Evolutionary conservation across 768 basidiomycete genomes (phyloP), one percentile per base, ranked within the genome.

Genomic region (Phylloporus sp.): DNA sequence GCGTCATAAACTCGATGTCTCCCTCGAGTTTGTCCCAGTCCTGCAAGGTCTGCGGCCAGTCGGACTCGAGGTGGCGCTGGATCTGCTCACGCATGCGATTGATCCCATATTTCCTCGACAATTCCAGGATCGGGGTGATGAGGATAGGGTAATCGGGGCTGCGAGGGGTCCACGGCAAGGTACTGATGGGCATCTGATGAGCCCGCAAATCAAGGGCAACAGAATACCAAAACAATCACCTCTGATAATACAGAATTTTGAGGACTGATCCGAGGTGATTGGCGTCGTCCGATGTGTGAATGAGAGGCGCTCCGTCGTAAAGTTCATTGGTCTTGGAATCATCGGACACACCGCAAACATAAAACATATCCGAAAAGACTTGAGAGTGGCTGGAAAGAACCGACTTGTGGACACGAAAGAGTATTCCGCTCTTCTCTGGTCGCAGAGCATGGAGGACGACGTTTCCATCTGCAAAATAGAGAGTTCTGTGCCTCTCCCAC

Each of bases 371-470:
- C 18, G 45, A 34, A 38, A 59, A 55, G 2, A 52, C 11, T 0
- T 7, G 27, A 16, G 53, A 55, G 38, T 59, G 58, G 6, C 11
- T 41, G 16, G 56, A 58, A 23, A 59, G 43, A 12, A 58, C 34
- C 5, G 50, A 58, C 43, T 57, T 52, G 15, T 57, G 56, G n/a
- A 58, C 38, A 28, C 55, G 56, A 28, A 58, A 58, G n/a, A 58
- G 47, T 8, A 45, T 6, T 6, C n/a, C 15, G 23, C 20, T 24
- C 29, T 40, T 10, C 0, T 50, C 56, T 41, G 26, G 26, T 8
- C 45, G 26, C 2, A 18, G 35, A 10, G 54, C 49, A 11, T 18
- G 13, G 28, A 57, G 43, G 12, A 51, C 49, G 4, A 56, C 4
- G 23, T 47, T 57, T 11, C 56, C 49, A 11, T 57, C 56, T 16